These are phyloP conservation scores for Populus davidiana DNA, from an alignment of 345 rosid species.

Conservation along the genomic window DNA sequence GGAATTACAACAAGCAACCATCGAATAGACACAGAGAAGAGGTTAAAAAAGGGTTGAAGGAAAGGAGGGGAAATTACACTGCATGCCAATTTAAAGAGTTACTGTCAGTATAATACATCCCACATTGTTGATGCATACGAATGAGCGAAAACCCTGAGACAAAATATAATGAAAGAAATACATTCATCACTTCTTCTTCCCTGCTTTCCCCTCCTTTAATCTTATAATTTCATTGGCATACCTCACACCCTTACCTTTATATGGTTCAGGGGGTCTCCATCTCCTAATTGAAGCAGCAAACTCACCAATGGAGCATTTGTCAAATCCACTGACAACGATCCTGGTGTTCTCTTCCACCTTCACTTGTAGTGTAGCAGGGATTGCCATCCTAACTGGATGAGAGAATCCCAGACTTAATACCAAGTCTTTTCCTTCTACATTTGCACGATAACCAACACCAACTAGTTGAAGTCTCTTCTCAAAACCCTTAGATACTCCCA, in stretches of 20 bases:
- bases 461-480: slow-evolving; percentile 81
- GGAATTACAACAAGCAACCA: not conserved
- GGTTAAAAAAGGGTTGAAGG: too few species aligned
- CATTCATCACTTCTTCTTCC: slow-evolving; percentile 71
- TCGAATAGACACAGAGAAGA: not conserved
- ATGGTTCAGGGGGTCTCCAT: slow-evolving; percentile 98
- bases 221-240: slow-evolving; percentile 73
- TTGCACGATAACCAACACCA: slow-evolving; percentile 92
- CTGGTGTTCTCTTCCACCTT: slow-evolving; percentile 88
- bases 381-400: slow-evolving; percentile 84
- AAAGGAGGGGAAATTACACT: not conserved
- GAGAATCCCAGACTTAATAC: slow-evolving; percentile 86
- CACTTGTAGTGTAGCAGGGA: slow-evolving; percentile 65
- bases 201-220: slow-evolving; percentile 95
- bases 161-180: not conserved
- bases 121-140: not conserved
- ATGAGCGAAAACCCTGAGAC: not conserved
- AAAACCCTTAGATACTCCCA: slow-evolving; percentile 96
- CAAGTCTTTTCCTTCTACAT: slow-evolving; percentile 72
- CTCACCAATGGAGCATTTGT: slow-evolving; percentile 69
- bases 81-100: not conserved
- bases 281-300: slow-evolving; percentile 86
- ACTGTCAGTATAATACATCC: slow-evolving; percentile 1
- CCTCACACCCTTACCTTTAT: slow-evolving; percentile 94
- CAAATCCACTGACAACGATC: slow-evolving; percentile 67